Base-by-base conservation (phyloP, 148 eudicot genomes). In the Camellia sinensis region DNA sequence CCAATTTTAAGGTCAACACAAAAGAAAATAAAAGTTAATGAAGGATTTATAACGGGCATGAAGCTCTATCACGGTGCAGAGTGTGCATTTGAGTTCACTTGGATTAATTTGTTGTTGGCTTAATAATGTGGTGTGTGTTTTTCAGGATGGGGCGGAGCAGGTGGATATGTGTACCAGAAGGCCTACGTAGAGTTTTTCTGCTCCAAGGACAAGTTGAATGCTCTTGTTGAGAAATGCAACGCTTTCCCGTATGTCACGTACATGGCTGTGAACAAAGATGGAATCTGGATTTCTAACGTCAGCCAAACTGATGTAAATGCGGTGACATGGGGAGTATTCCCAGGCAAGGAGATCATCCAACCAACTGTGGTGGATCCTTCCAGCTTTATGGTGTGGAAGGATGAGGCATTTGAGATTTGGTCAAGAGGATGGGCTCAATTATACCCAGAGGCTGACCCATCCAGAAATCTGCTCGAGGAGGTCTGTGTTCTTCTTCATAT, bases 61-160 rank as follows among this genome's bases (percentile, higher is more conserved):
- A 0, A 46, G 50, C 50, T 46, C 50, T 46, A 46, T 46, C 50
- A 46, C 7, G 50, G 50, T 46, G 50, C 50, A 46, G 50, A 46
- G 50, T 46, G 5, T 46, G 50, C 50, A 46, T 46, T 46, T 46
- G 21, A 71, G 50, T 37, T 67, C 29, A 56, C 19, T 41, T 63
- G 29, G 44, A 61, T 59, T 54, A 21, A 22, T 76, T 6, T 21
- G 19, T 78, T 46, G 15, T 64, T 45, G 71, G 21, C 45, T 45
- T 17, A 41, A 68, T 11, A 22, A 22, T 22, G 29, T 22, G 29
- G 29, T 22, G 29, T 22, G 44, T 64, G 40, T 3, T 8, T 50
- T 84, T 74, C 88, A 95, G 98, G 98, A 84, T 95, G 98, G 98
- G 98, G 98, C 50, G 94, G 95, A 4, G 81, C 94, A 13, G 94